A percentile compares a stretch with the other conserved stretches of the same genome.
phyloP scores from a whole-genome alignment of 1,139 yeast species.

The Debaryomyces coudertii region DNA sequence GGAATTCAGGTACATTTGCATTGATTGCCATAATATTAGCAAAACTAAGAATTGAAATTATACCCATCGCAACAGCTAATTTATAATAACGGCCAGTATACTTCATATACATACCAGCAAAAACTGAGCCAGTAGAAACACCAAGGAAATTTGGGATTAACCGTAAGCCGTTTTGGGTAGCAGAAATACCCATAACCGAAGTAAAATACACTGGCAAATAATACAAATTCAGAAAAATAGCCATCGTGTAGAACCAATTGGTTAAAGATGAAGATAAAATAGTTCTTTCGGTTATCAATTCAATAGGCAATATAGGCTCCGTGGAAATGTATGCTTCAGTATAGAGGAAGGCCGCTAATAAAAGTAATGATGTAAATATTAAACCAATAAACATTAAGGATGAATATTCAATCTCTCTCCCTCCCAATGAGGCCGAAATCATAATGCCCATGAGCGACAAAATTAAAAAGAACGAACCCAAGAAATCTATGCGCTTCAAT shows the following conservation, averaged over 20 bases:
- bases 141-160: conserved; percentile 69
- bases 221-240: conserved; percentile 56
- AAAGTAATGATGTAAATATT: conserved; percentile 21
- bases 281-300: conserved; percentile 57
- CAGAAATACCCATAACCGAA: conserved; percentile 55
- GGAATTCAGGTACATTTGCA: conserved; percentile 43
- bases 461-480: conserved; percentile 68
- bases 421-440: conserved; percentile 72
- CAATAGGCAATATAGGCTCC: conserved; percentile 72
- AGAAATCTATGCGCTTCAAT: conserved; percentile 66
- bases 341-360: conserved; percentile 43
- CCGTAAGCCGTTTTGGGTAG: conserved; percentile 65
- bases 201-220: conserved; percentile 68
- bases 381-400: conserved; percentile 37
- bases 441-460: conserved; percentile 54
- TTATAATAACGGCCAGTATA: conserved; percentile 67
- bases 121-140: conserved; percentile 68
- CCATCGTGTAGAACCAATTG: conserved; percentile 67
- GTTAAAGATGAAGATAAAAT: conserved; percentile 66
- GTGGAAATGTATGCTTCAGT: conserved; percentile 58
- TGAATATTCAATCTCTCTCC: conserved; percentile 52
- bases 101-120: conserved; percentile 71
- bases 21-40: conserved; percentile 39
- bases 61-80: conserved; percentile 49
- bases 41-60: conserved; percentile 51